These are phyloP conservation scores for Elongisporangium senticosum DNA, from an alignment of 352 stramenopile species.

Conservation along the genomic window DNA sequence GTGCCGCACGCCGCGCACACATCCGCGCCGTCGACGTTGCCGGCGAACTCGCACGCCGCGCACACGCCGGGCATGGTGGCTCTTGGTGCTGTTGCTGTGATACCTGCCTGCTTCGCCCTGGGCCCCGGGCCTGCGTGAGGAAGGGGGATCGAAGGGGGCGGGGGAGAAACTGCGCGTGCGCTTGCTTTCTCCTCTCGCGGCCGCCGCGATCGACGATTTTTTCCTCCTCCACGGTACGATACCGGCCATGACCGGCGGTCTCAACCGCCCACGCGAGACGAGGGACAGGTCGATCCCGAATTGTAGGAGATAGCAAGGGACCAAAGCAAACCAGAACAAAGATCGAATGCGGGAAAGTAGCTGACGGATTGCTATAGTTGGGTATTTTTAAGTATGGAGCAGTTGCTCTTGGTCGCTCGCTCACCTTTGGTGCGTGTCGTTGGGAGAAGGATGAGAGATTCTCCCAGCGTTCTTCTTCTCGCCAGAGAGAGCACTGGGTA, in stretches of 20 bases:
- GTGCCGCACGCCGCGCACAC: constrained; percentile 58
- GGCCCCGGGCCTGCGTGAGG: neutral
- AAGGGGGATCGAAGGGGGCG: neutral
- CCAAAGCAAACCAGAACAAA: neutral
- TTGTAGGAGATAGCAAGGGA: neutral
- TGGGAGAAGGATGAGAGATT: neutral
- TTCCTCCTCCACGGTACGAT: neutral
- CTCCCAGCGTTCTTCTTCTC: neutral
- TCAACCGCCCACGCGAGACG: neutral
- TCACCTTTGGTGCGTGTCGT: neutral
- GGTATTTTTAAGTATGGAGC: neutral
- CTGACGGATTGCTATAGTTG: neutral
- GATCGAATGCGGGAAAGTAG: neutral
- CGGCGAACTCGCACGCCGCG: constrained; percentile 51
- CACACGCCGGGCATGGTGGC: constrained; percentile 54
- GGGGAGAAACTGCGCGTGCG: neutral
- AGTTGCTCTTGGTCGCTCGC: neutral
- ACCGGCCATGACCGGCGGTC: neutral
- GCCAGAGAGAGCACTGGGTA: neutral
- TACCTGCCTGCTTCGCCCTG: constrained; percentile 1
- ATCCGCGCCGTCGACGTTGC: constrained; percentile 55
- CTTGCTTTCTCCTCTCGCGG: constrained; percentile 2
- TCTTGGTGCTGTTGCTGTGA: neutral
- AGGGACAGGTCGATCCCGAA: neutral
- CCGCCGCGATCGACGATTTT: constrained; percentile 8